phyloP scores from a whole-genome alignment of 495 filamentous ascomycete genomes.

The Tuber indicum region DNA sequence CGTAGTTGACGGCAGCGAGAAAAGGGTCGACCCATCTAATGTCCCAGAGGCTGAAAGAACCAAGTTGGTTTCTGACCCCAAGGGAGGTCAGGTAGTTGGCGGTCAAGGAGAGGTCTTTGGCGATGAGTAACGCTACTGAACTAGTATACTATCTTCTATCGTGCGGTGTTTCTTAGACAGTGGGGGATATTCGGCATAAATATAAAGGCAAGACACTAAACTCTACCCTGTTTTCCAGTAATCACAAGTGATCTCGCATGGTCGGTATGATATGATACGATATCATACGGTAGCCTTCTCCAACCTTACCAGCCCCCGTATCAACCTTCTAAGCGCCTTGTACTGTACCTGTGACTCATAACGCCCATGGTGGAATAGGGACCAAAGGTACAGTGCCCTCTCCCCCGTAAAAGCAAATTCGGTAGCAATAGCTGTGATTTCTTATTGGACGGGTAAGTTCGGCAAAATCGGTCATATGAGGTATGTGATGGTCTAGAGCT shows the following conservation, averaged over 20 bases:
- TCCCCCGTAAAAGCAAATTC: not conserved
- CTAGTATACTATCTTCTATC: not conserved
- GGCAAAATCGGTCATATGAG: not conserved
- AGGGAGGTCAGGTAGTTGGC: slow-evolving; percentile 13
- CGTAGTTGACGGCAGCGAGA: slow-evolving; percentile 22
- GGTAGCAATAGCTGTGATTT: not conserved
- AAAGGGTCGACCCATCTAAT: slow-evolving; percentile 11
- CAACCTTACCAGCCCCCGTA: not conserved
- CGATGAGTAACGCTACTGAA: slow-evolving; percentile 23
- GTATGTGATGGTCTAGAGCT: not conserved
- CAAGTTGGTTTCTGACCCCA: slow-evolving; percentile 5
- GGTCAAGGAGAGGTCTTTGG: slow-evolving; percentile 33
- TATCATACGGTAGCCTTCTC: not conserved
- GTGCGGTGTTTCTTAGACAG: not conserved
- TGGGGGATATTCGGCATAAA: not conserved
- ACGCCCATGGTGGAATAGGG: not conserved
- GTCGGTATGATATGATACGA: not conserved
- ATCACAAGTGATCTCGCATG: not conserved
- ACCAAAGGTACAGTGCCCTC: not conserved
- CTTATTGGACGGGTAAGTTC: not conserved
- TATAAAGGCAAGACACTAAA: not conserved
- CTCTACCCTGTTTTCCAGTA: not conserved
- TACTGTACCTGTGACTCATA: not conserved
- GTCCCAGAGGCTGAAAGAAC: slow-evolving; percentile 1
- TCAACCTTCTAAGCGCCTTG: not conserved